Percentiles rank a stretch among this genome's conserved stretches.
These are phyloP conservation scores for Collybia sordida DNA, from an alignment of 768 basidiomycete genomes.

Conservation along the genomic window DNA sequence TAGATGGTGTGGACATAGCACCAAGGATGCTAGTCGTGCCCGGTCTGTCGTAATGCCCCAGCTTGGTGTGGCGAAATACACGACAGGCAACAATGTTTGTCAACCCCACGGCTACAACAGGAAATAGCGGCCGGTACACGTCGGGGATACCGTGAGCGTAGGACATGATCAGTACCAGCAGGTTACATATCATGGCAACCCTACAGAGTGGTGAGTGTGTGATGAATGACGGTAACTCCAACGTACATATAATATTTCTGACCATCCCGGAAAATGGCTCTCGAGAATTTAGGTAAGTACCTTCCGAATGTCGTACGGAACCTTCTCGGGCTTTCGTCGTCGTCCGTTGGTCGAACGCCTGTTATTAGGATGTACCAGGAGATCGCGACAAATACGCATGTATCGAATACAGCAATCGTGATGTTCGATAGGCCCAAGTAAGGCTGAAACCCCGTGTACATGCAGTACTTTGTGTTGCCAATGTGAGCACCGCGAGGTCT, in stretches of 20 bases:
- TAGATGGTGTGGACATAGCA: too few relatives aligned
- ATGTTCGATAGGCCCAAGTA: neutral
- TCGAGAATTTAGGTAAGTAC: neutral
- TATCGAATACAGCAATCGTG: neutral
- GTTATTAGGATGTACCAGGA: neutral
- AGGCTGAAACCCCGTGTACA: neutral
- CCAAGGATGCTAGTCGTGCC: too few relatives aligned
- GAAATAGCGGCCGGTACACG: neutral
- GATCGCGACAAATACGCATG: neutral
- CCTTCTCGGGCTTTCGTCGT: neutral
- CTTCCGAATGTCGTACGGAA: neutral
- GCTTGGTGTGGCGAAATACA: neutral
- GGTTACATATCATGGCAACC: neutral
- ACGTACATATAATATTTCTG: slow-evolving; percentile 7
- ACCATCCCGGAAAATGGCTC: neutral
- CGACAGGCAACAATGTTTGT: neutral
- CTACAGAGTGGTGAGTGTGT: neutral
- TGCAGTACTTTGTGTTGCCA: neutral
- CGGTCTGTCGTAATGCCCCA: neutral
- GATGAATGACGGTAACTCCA: too few relatives aligned
- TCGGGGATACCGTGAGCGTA: neutral
- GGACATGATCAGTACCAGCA: neutral
- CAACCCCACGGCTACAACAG: neutral
- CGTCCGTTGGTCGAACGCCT: neutral
- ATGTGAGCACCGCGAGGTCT: neutral